Conservation (phyloP, 805 yeast species). For the Yamadazyma endophytica region DNA sequence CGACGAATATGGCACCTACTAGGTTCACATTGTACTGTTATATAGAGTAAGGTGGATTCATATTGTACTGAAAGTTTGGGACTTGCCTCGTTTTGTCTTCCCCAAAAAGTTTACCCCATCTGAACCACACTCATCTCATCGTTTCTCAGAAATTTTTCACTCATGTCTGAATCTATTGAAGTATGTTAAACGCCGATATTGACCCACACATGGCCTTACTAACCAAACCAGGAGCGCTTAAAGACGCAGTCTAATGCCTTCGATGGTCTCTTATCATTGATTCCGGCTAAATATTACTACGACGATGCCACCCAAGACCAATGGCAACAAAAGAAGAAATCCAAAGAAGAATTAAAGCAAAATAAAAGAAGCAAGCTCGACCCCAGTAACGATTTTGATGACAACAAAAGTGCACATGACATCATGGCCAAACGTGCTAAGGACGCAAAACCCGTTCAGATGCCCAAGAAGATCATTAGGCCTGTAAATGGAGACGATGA, state of each 20-base stretch:
- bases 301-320: constrained; percentile 87
- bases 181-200: constrained; percentile 35
- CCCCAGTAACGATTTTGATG: constrained; percentile 54
- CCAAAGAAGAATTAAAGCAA: constrained; percentile 57
- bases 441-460: constrained; percentile 46
- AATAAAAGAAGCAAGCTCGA: constrained; percentile 72
- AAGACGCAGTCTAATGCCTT: constrained; percentile 78
- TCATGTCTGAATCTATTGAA: constrained; percentile 58
- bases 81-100: too few relatives aligned
- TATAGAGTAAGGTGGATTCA: too few relatives aligned
- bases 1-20: too few relatives aligned
- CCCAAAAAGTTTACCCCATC: too few relatives aligned
- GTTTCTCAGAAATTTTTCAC: constrained; percentile 7
- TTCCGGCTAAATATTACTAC: constrained; percentile 91
- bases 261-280: constrained; percentile 82
- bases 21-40: too few relatives aligned
- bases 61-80: too few relatives aligned
- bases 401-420: constrained; percentile 50
- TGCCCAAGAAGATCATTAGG: constrained; percentile 31
- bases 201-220: constrained; percentile 10
- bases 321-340: constrained; percentile 82
- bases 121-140: too few relatives aligned
- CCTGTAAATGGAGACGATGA: constrained; percentile 18
- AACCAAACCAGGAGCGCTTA: constrained; percentile 57
- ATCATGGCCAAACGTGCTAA: constrained; percentile 52